A percentile compares a stretch with the other conserved stretches of the same genome.
Conservation (phyloP, 805 yeast species). For the Millerozyma acaciae region DNA sequence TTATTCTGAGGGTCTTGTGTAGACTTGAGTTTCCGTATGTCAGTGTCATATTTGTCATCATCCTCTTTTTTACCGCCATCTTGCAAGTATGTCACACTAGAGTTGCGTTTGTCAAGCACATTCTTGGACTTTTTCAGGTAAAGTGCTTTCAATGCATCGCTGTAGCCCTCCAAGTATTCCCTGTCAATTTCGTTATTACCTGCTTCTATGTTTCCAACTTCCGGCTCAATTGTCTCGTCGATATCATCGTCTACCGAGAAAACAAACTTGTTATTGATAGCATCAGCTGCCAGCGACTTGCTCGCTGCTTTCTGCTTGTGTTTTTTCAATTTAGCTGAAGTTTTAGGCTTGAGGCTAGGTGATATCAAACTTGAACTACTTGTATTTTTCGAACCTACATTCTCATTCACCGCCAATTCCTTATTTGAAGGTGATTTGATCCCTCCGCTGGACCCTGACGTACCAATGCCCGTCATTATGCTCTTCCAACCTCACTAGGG, state of each 20-base stretch:
- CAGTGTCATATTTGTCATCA: not conserved
- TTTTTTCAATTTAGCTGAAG: constrained; percentile 10
- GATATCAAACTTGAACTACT: constrained; percentile 9
- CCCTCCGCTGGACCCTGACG: not conserved
- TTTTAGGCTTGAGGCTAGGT: constrained; percentile 13
- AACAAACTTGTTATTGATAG: constrained; percentile 29
- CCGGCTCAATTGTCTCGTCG: constrained; percentile 49
- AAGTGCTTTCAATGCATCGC: constrained; percentile 57
- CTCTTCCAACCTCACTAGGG: constrained; percentile 1
- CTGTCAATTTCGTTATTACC: constrained; percentile 17
- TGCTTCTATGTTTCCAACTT: constrained; percentile 38
- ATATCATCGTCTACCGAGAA: constrained; percentile 84
- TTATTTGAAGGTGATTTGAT: not conserved
- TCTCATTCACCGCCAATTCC: not conserved
- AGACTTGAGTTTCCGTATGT: not conserved
- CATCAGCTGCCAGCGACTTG: constrained; percentile 15
- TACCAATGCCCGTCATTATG: not conserved
- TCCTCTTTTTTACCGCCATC: not conserved
- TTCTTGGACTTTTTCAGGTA: constrained; percentile 17
- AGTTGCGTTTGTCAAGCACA: not conserved
- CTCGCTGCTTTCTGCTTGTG: constrained; percentile 32
- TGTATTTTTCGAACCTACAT: constrained; percentile 4
- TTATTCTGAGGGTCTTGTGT: not conserved
- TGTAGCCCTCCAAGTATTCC: constrained; percentile 64
- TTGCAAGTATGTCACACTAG: constrained; percentile 3